These are phyloP conservation scores for Aspergillus fumigatiaffinis DNA, from an alignment of 2,329 filamentous ascomycete genomes.

Conservation along the genomic window DNA sequence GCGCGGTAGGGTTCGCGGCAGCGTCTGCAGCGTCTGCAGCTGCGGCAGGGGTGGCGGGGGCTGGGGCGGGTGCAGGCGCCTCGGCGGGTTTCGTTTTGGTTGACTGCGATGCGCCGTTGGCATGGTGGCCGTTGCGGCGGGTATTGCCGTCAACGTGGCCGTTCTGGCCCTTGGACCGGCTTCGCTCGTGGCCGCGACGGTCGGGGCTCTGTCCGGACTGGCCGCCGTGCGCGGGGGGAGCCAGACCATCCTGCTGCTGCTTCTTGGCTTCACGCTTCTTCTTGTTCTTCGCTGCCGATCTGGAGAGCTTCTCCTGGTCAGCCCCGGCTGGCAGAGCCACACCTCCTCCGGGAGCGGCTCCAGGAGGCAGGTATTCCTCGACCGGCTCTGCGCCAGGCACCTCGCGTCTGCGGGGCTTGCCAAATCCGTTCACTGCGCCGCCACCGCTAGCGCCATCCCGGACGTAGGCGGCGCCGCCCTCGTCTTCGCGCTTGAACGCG, in stretches of 20 bases:
- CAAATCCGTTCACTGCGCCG: slow-evolving; percentile 71
- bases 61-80: slow-evolving; percentile 29
- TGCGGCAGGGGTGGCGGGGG: slow-evolving; percentile 17
- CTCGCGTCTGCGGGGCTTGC: slow-evolving; percentile 65
- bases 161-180: slow-evolving; percentile 45
- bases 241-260: slow-evolving; percentile 67
- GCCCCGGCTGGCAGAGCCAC: slow-evolving; percentile 63
- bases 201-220: slow-evolving; percentile 54
- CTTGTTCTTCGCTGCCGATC: slow-evolving; percentile 91
- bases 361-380: slow-evolving; percentile 61
- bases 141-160: slow-evolving; percentile 27
- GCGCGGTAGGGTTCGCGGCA: slow-evolving; percentile 56
- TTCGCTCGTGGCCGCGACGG: slow-evolving; percentile 57
- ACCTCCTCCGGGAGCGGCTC: slow-evolving; percentile 63
- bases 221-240: slow-evolving; percentile 39
- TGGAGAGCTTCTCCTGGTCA: slow-evolving; percentile 68
- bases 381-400: slow-evolving; percentile 82
- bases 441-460: slow-evolving; percentile 68
- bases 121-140: slow-evolving; percentile 17
- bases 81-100: slow-evolving; percentile 25
- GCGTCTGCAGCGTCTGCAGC: slow-evolving; percentile 14
- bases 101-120: slow-evolving; percentile 28
- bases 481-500: slow-evolving; percentile 95
- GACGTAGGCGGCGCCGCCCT: slow-evolving; percentile 84
- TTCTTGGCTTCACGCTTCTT: slow-evolving; percentile 97